These are phyloP conservation scores for Calocera viscosa DNA, from an alignment of 768 basidiomycete species.

Conservation along the genomic window DNA sequence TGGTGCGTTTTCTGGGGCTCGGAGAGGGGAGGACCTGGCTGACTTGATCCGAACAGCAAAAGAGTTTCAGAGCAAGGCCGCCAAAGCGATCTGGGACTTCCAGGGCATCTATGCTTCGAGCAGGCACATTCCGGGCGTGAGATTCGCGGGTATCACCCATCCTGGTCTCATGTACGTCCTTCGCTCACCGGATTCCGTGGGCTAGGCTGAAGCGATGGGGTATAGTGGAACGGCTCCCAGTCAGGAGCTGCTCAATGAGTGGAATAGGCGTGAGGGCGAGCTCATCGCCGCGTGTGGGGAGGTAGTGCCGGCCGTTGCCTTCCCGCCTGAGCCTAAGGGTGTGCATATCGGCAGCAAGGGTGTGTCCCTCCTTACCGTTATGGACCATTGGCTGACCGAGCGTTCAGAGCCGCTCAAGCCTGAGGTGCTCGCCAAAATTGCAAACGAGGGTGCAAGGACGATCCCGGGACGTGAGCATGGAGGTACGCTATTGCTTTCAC, in stretches of 20 bases:
- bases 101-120: slow-evolving; percentile 61
- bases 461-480: slow-evolving; percentile 70
- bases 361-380: background rate
- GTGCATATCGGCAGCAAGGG: slow-evolving; percentile 57
- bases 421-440: slow-evolving; percentile 41
- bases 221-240: slow-evolving; percentile 57
- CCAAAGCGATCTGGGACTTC: slow-evolving; percentile 74
- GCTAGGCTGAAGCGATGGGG: background rate
- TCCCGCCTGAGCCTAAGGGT: slow-evolving; percentile 45
- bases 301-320: slow-evolving; percentile 53
- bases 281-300: slow-evolving; percentile 43
- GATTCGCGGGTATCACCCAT: slow-evolving; percentile 65
- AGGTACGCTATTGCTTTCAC: slow-evolving; percentile 33
- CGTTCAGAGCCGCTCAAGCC: slow-evolving; percentile 24
- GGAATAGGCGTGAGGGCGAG: slow-evolving; percentile 59
- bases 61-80: slow-evolving; percentile 57
- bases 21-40: background rate
- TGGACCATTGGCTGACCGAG: background rate
- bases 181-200: background rate
- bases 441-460: slow-evolving; percentile 56
- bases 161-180: slow-evolving; percentile 44
- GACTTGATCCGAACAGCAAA: slow-evolving; percentile 30
- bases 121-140: slow-evolving; percentile 65
- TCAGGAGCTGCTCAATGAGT: slow-evolving; percentile 53
- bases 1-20: slow-evolving; percentile 29